Percentiles rank a stretch among this genome's conserved stretches.
Evolutionary conservation across 768 basidiomycete genomes (phyloP).

Genomic region (Kockovaella imperatae): DNA sequence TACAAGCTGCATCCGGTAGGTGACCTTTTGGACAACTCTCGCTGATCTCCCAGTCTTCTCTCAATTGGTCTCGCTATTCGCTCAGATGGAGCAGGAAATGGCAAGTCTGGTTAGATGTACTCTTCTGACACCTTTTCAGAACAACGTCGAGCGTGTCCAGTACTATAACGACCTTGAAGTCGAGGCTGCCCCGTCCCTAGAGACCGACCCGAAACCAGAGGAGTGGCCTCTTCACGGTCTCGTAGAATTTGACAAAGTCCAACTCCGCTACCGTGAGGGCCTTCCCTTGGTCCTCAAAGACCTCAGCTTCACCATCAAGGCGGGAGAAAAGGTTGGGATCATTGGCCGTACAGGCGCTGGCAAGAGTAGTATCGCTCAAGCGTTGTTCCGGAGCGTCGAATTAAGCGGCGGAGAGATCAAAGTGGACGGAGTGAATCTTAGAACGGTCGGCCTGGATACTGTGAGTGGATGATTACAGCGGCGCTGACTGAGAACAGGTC

Average conservation of each 20-base stretch:
- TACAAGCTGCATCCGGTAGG: conserved; percentile 18
- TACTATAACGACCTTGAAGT: conserved; percentile 66
- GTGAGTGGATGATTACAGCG: conserved; percentile 16
- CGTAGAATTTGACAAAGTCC: conserved; percentile 64
- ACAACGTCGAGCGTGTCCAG: conserved; percentile 61
- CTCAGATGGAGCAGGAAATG: conserved; percentile 23
- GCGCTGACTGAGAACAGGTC: conserved; percentile 33
- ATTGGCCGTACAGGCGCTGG: conserved; percentile 47
- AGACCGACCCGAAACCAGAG: conserved; percentile 48
- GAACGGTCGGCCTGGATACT: conserved; percentile 52
- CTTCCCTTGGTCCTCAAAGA: conserved; percentile 72
- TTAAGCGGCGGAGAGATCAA: conserved; percentile 53
- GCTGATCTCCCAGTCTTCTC: conserved; percentile 12
- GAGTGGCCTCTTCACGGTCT: conserved; percentile 68
- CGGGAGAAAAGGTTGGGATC: conserved; percentile 78
- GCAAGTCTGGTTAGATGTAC: background rate
- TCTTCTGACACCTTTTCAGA: conserved; percentile 45
- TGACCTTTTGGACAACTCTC: background rate
- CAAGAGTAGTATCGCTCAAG: conserved; percentile 46
- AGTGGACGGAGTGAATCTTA: conserved; percentile 48
- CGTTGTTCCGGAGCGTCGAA: conserved; percentile 57
- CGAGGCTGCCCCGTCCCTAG: conserved; percentile 57
- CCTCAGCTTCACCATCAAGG: conserved; percentile 60
- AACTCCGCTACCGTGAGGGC: conserved; percentile 61
- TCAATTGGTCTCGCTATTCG: conserved; percentile 18